Conservation (phyloP, 805 yeast species). For the Ogataea paraovalis region DNA sequence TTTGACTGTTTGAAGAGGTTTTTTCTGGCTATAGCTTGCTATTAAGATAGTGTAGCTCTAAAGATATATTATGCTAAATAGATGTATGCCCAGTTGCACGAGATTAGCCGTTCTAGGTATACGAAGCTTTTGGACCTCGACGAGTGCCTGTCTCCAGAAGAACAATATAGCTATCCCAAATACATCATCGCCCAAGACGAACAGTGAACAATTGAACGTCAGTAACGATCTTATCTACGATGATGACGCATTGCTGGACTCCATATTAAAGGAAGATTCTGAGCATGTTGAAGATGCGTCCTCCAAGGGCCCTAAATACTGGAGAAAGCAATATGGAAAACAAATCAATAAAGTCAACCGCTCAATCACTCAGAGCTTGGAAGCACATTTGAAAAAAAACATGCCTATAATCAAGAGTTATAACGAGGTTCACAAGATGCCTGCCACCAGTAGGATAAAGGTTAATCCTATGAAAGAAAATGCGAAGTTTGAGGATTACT, state of each 20-base stretch:
- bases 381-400: constrained; percentile 18
- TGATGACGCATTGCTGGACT: constrained; percentile 15
- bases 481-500: constrained; percentile 19
- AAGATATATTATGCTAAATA: background rate
- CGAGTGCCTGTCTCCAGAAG: background rate
- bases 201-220: background rate
- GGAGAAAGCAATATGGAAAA: constrained; percentile 17
- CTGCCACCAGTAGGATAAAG: constrained; percentile 22
- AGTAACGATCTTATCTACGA: constrained; percentile 1
- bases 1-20: too few relatives aligned
- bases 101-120: background rate
- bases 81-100: background rate
- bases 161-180: background rate
- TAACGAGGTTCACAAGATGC: constrained; percentile 16
- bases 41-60: background rate
- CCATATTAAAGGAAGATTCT: background rate
- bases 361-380: constrained; percentile 17
- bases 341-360: constrained; percentile 17
- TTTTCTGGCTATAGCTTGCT: background rate
- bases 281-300: background rate
- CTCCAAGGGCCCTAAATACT: constrained; percentile 16
- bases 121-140: background rate
- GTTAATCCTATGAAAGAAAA: constrained; percentile 14
- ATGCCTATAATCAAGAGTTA: constrained; percentile 24
- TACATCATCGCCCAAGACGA: background rate